Evolutionary conservation across 192 early-diverging fungal species (phyloP), one percentile per base, ranked within the genome.

Genomic region (Gorgonomyces haynaldii): DNA sequence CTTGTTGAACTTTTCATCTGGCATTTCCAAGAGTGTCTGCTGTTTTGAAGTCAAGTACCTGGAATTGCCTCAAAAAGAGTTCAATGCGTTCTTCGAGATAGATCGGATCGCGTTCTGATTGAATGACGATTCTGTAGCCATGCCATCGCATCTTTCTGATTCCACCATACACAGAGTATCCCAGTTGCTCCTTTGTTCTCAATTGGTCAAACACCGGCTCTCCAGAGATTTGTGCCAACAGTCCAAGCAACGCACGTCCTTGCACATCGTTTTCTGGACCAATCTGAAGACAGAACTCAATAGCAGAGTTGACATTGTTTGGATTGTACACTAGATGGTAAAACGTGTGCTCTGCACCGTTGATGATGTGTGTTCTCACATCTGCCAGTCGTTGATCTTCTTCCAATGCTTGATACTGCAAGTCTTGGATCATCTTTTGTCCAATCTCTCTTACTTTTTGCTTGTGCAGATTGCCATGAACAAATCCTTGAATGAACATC

Each of bases 181-280:
- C 83, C 2, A 74, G 54, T 53, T 74, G 71, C 43, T 74, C 71
- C 47, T 96, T 90, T 13, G 95, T 98, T 19, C 95, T 74, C 40
- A 98, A 65, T 51, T 91, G 82, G 65, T 96, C 83, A 63, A 96
- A 98, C 54, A 74, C 84, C 24, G 91, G 88, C 58, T 98, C 92
- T 37, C 83, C 69, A 15, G 79, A 62, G 31, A 98, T 86, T 47
- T 93, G 86, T 10, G 79, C 72, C 43, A 89, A 50, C 36, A 98
- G 70, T 27, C 73, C 66, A 15, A 88, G 60, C 12, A 77, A 58
- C 26, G 75, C 78, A 24, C 91, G 83, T 23, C 78, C 60, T 16
- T 65, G 53, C 25, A 54, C 69, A 52, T 90, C 66, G 4, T 70
- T 67, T 21, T 75, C 69, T 53, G 78, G 70, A 1, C 92, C 91